Evolutionary conservation across 192 early-diverging fungal genomes (phyloP).

Genomic region (Coemansia furcata): DNA sequence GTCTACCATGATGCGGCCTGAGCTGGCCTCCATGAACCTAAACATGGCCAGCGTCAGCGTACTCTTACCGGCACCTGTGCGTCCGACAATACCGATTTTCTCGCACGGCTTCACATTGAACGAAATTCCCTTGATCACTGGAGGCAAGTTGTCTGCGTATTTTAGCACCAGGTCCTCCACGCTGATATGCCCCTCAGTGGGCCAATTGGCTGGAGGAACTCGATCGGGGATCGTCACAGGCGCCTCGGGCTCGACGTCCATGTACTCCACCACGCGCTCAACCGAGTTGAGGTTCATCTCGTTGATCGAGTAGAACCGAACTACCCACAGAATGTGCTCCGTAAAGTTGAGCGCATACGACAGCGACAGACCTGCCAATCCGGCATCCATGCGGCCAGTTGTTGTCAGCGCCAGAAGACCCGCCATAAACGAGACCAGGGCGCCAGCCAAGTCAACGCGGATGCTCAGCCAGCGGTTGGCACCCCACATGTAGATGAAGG

Average conservation of each 20-base stretch:
- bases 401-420: conserved; percentile 77
- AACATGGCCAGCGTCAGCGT: conserved; percentile 62
- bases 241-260: conserved; percentile 75
- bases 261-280: conserved; percentile 81
- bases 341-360: conserved; percentile 73
- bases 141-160: conserved; percentile 76
- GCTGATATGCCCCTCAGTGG: conserved; percentile 67
- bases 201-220: conserved; percentile 67
- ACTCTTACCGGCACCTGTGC: conserved; percentile 73
- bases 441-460: conserved; percentile 65
- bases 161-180: conserved; percentile 77
- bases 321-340: conserved; percentile 83
- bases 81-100: conserved; percentile 63
- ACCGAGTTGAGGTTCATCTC: conserved; percentile 71
- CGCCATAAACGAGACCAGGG: conserved; percentile 62
- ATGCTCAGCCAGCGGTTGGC: conserved; percentile 69
- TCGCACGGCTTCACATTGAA: conserved; percentile 50
- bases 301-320: conserved; percentile 83
- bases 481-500: conserved; percentile 72
- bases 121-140: conserved; percentile 63
- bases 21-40: conserved; percentile 63
- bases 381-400: conserved; percentile 66
- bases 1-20: conserved; percentile 64
- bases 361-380: conserved; percentile 64
- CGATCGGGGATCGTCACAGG: conserved; percentile 64